Base-by-base conservation (phyloP, 163 green algal genomes). In the Chloromonas sp. region DNA sequence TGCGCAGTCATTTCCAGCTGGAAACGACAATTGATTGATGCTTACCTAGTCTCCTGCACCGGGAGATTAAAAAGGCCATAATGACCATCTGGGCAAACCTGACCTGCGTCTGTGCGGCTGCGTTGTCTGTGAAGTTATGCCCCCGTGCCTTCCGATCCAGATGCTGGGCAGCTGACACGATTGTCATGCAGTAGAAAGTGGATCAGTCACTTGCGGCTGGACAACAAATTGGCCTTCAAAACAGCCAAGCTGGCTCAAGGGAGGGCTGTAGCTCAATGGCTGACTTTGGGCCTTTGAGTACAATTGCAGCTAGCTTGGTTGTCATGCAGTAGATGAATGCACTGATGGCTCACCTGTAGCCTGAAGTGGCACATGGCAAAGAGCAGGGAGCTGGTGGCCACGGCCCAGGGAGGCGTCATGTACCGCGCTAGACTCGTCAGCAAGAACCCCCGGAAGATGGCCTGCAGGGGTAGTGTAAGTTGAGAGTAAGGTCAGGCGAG, bases 381-480 rank as follows among this genome's bases (percentile, higher is more conserved):
- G 11, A 95, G 79, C 0, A 95, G 79, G 0, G 95, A 89, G 5
- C 86, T 94, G 60, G 88, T 82, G 0, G 87, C 71, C 1, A 98
- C 78, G 0, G 96, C 92, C 0, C 77, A 81, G 61, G 71, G 78
- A 0, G 91, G 81, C 1, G 94, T 91, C 85, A 99, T 89, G 87
- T 95, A 96, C 15, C 87, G 83, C 0, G 90, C 91, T n/a, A 99
- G 90, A 1, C 90, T 96, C 3, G 96, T 92, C 71, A 99, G 90
- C 81, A 99, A 87, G 89, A 99, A 99, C 74, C 97, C 97, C 3
- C 97, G 91, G 87, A 99, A 99, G 61, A 99, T 94, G 57, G 87
- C 89, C 91, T 99, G 95, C 70, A 36, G n/a, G 74, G 14, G 2
- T 2, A 60, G 74, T 36, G 36, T 76, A 13, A 76, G 70, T 13